Base-by-base conservation (phyloP, 257 asterid genomes). In the Jaltomata sinuosa region DNA sequence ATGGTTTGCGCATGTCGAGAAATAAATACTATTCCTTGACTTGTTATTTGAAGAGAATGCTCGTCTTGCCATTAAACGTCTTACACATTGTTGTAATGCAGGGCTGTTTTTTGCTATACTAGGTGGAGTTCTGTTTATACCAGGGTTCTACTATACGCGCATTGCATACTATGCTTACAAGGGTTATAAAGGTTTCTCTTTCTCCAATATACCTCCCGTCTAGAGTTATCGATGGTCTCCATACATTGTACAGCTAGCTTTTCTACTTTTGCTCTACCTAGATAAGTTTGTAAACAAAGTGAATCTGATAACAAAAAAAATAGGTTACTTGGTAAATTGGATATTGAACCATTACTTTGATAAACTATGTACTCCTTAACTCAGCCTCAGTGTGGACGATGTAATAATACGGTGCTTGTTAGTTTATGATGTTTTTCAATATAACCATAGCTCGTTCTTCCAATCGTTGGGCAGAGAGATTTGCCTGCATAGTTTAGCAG, bases 111-210 rank as follows among this genome's bases (percentile, higher is more conserved):
- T 96, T 4, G 97, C 99, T 12, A 78, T 92, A 83, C 93, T 96
- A 38, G 99, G 99, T 67, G 98, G 93, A 67, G 85, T 96, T 72
- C 85, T 96, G 78, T 94, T 96, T 88, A 91, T 96, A 80, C 99
- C 99, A 22, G 99, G 99, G 71, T 96, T 94, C 91, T 96, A 96
- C 85, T 93, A 96, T 84, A 93, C 98, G 5, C 86, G 99, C 87
- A 93, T 96, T 55, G 98, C 99, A 11, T 96, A 96, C 92, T 93
- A 94, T 84, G 99, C 99, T 1, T 96, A 96, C 92, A 96, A 94
- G 92, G 99, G 99, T 15, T 96, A 96, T 90, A 93, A 92, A 88
- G 98, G 97, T 69, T 96, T 96, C 97, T 93, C 98, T 52, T 94
- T 96, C 80, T 86, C 99, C 90, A 92, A 93, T 89, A 96, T 94